A percentile compares a stretch with the other conserved stretches of the same genome.
Evolutionary conservation across 768 basidiomycete species (phyloP).

Genomic region (Termitomyces sp.): DNA sequence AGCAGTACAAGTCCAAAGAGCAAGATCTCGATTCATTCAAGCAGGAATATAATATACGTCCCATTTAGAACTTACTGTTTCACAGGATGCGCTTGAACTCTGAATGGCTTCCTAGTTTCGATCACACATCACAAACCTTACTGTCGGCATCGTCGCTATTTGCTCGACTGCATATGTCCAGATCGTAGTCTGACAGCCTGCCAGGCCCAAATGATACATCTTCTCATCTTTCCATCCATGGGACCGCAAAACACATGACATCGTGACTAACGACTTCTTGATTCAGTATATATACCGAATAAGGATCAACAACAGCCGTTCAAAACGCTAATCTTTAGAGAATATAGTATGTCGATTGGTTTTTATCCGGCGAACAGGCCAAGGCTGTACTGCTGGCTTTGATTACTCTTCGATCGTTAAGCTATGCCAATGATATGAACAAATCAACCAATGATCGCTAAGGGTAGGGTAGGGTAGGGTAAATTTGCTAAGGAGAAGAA

Average conservation of each 20-base stretch:
- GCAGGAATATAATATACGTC: slow-evolving; percentile 69
- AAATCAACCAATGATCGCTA: not conserved
- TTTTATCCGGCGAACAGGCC: not conserved
- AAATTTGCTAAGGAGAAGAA: too few relatives aligned
- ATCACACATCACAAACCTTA: not conserved
- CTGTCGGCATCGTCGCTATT: not conserved
- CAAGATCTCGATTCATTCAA: slow-evolving; percentile 78
- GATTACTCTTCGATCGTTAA: not conserved
- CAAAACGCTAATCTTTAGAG: not conserved
- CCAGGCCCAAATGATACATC: not conserved
- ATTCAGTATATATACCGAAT: not conserved
- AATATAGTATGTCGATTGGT: not conserved
- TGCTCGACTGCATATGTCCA: slow-evolving; percentile 1
- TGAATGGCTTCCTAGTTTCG: not conserved
- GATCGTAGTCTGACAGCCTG: not conserved
- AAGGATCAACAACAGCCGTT: not conserved
- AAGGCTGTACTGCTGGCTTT: not conserved
- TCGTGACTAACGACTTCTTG: not conserved
- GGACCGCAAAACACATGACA: not conserved
- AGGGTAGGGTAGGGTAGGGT: too few relatives aligned
- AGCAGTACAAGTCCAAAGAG: slow-evolving; percentile 88
- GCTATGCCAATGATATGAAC: not conserved
- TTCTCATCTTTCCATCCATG: not conserved
- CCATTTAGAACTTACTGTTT: slow-evolving; percentile 25
- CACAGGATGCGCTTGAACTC: not conserved